Percentiles rank a stretch among this genome's conserved stretches.
These are phyloP conservation scores for Daedaleopsis sinensis DNA, from an alignment of 768 basidiomycete species.

Conservation along the genomic window DNA sequence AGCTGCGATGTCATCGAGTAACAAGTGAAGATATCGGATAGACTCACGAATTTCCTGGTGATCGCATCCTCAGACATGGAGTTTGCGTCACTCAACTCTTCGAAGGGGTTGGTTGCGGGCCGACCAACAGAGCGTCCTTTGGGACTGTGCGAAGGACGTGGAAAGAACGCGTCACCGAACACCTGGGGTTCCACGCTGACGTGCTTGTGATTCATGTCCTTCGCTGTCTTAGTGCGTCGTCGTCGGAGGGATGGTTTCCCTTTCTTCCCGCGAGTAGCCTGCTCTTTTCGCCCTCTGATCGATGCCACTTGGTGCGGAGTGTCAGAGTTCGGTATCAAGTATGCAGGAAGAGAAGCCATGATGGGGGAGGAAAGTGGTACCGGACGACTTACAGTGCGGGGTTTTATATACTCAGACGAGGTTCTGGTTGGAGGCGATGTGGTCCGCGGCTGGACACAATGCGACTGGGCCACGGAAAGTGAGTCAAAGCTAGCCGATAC, in stretches of 20 bases:
- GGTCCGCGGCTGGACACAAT: neutral
- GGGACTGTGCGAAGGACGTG: too few species aligned
- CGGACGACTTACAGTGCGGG: neutral
- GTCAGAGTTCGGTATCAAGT: too few species aligned
- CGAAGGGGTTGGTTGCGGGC: neutral
- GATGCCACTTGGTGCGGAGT: too few species aligned
- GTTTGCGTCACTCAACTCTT: neutral
- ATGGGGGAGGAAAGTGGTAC: neutral
- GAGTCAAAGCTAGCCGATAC: neutral
- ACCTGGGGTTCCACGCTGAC: too few species aligned
- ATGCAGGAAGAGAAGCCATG: neutral
- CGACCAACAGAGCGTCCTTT: too few species aligned
- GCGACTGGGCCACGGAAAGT: neutral
- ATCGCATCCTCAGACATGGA: neutral
- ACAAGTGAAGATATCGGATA: neutral
- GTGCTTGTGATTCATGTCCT: too few species aligned
- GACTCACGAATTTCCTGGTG: neutral
- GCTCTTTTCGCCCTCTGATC: too few species aligned
- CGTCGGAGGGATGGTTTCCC: too few species aligned
- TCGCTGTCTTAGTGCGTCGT: too few species aligned
- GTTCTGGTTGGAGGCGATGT: neutral
- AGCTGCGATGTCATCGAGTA: too few species aligned
- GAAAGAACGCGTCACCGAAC: too few species aligned
- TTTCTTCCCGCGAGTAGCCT: too few species aligned
- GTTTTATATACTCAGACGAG: neutral